Conservation (phyloP, 768 basidiomycete species). For the Lentinula boryana region DNA sequence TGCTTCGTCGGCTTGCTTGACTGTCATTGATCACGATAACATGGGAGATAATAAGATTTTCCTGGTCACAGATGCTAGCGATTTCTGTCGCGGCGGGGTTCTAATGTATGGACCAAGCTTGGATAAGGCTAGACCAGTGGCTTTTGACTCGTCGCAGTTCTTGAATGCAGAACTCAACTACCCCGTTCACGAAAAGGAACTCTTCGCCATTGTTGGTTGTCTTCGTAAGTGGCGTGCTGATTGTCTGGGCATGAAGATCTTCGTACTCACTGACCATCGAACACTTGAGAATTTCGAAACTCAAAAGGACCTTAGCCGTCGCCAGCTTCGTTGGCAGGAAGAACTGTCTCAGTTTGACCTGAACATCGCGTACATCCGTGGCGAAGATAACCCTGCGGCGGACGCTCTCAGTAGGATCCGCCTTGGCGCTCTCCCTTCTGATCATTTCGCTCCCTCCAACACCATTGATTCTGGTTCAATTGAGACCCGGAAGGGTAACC, state of each 20-base stretch:
- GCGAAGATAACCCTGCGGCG: constrained; percentile 20
- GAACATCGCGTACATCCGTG: constrained; percentile 20
- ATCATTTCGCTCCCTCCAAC: too few relatives aligned
- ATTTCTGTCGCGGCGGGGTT: constrained; percentile 19
- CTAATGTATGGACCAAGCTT: constrained; percentile 18
- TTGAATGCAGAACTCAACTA: constrained; percentile 22
- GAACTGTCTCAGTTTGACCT: constrained; percentile 23
- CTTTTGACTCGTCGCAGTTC: constrained; percentile 18
- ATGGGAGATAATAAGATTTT: constrained; percentile 22
- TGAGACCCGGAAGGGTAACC: too few relatives aligned
- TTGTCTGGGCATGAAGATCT: constrained; percentile 10
- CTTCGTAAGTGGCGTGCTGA: constrained; percentile 15
- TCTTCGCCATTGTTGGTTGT: constrained; percentile 23
- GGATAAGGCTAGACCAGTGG: constrained; percentile 23
- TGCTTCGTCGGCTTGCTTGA: constrained; percentile 18
- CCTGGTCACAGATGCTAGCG: constrained; percentile 22
- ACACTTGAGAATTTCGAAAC: constrained; percentile 21
- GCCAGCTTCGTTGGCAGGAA: constrained; percentile 23
- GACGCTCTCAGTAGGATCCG: constrained; percentile 22
- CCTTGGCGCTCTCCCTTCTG: too few relatives aligned
- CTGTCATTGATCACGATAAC: constrained; percentile 24
- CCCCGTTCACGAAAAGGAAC: constrained; percentile 21
- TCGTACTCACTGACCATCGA: constrained; percentile 26
- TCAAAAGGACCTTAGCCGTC: constrained; percentile 19
- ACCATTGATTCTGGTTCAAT: too few relatives aligned